phyloP scores from a whole-genome alignment of 768 basidiomycete genomes.

The Boletus pseudo-olivaceus region DNA sequence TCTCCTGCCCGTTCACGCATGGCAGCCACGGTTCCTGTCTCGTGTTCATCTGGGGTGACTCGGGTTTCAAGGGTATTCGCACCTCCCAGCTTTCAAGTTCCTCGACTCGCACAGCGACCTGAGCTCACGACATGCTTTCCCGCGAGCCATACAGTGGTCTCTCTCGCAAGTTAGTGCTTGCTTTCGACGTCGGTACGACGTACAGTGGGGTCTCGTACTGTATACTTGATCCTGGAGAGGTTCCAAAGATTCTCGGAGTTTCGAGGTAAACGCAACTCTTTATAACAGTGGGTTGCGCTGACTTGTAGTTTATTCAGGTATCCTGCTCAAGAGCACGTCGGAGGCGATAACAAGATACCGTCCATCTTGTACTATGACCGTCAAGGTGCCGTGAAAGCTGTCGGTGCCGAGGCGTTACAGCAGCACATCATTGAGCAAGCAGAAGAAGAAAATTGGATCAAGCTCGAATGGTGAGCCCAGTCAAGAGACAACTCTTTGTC shows the following conservation, averaged over 20 bases:
- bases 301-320: slow-evolving; percentile 30
- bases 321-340: slow-evolving; percentile 45
- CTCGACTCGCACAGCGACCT: not conserved
- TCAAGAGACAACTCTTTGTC: too few relatives aligned
- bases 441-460: slow-evolving; percentile 35
- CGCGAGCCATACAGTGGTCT: slow-evolving; percentile 35
- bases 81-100: not conserved
- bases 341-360: slow-evolving; percentile 47
- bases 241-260: slow-evolving; percentile 29
- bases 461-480: slow-evolving; percentile 37
- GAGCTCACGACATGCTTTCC: slow-evolving; percentile 21
- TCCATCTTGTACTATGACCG: slow-evolving; percentile 46
- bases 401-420: slow-evolving; percentile 42
- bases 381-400: slow-evolving; percentile 36
- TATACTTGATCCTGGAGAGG: slow-evolving; percentile 34
- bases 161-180: slow-evolving; percentile 40
- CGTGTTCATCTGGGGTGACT: not conserved
- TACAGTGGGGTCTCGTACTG: slow-evolving; percentile 40
- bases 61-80: not conserved
- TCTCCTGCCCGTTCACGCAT: not conserved
- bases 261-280: slow-evolving; percentile 18
- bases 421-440: slow-evolving; percentile 36
- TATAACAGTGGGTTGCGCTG: not conserved
- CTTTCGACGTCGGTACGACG: slow-evolving; percentile 44
- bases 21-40: not conserved